Conservation (phyloP, 805 yeast genomes). For the Ogataea sp. region DNA sequence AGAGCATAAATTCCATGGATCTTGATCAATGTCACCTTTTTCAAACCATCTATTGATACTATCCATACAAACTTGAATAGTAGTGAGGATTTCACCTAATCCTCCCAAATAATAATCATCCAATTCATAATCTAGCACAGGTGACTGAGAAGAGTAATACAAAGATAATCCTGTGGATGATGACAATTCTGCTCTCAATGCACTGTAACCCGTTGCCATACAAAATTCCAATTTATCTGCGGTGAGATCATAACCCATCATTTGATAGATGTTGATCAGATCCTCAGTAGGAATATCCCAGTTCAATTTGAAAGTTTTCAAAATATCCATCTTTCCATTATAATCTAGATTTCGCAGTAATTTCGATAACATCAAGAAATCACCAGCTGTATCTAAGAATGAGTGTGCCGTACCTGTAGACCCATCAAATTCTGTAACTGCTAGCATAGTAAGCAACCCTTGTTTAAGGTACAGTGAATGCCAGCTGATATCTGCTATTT, state of each 20-base stretch:
- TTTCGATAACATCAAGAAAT: conserved; percentile 39
- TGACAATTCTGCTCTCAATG: conserved; percentile 34
- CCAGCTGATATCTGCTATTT: conserved; percentile 60
- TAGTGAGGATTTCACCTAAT: conserved; percentile 33
- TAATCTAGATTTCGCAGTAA: conserved; percentile 22
- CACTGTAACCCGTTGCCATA: conserved; percentile 47
- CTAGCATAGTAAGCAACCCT: conserved; percentile 46
- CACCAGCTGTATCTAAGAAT: conserved; percentile 58
- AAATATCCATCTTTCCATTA: conserved; percentile 3
- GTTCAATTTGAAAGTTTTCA: conserved; percentile 17
- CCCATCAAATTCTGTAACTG: conserved; percentile 48
- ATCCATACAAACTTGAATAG: conserved; percentile 30
- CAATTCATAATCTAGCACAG: conserved; percentile 32
- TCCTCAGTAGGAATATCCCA: conserved; percentile 40
- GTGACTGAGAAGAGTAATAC: conserved; percentile 26
- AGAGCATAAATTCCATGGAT: conserved; percentile 31
- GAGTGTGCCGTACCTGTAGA: conserved; percentile 41
- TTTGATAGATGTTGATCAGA: conserved; percentile 29
- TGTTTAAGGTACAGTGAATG: conserved; percentile 48
- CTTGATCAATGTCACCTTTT: conserved; percentile 4
- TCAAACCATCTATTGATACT: conserved; percentile 35
- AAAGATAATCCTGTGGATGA: conserved; percentile 3
- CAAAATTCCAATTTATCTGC: conserved; percentile 35
- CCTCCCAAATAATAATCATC: conserved; percentile 50
- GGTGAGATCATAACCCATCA: conserved; percentile 28